phyloP scores from a whole-genome alignment of 768 basidiomycete species.

The Russula sp. region DNA sequence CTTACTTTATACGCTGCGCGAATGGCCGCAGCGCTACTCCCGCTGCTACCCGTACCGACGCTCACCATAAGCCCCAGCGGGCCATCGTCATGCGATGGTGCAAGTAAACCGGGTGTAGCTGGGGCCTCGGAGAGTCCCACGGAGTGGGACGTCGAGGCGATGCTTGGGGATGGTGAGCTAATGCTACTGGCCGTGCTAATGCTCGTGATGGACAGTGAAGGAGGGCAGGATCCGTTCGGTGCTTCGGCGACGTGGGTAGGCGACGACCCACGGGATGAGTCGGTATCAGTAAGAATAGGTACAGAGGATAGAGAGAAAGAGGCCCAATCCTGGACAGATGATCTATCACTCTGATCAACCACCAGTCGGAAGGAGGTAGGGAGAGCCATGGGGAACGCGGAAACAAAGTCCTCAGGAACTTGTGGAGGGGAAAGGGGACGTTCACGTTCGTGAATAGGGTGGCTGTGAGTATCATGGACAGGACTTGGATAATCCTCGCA shows the following conservation, averaged over 20 bases:
- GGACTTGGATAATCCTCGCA: constrained; percentile 1
- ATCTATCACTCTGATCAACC: constrained; percentile 25
- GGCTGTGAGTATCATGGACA: constrained; percentile 12
- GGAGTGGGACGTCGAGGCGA: constrained; percentile 8
- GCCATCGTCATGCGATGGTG: constrained; percentile 12
- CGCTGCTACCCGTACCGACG: constrained; percentile 7
- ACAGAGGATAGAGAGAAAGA: constrained; percentile 9
- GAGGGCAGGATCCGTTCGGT: constrained; percentile 8
- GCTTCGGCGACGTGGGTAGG: constrained; percentile 19
- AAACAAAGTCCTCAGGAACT: constrained; percentile 39
- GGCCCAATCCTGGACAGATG: constrained; percentile 21
- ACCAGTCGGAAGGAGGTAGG: constrained; percentile 33
- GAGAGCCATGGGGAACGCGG: constrained; percentile 51
- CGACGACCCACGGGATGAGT: constrained; percentile 21
- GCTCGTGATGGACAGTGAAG: constrained; percentile 16
- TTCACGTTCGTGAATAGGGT: constrained; percentile 9
- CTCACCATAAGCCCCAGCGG: constrained; percentile 14
- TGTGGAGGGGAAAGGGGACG: constrained; percentile 26
- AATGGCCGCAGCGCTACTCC: constrained; percentile 36
- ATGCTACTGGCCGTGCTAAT: background rate
- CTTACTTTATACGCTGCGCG: constrained; percentile 47
- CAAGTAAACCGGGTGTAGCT: constrained; percentile 6
- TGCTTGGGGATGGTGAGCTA: constrained; percentile 9
- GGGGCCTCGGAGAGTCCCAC: constrained; percentile 7
- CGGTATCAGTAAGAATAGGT: constrained; percentile 18